Conservation (phyloP, 129 eudicot species). For the Artemisia argyi region DNA sequence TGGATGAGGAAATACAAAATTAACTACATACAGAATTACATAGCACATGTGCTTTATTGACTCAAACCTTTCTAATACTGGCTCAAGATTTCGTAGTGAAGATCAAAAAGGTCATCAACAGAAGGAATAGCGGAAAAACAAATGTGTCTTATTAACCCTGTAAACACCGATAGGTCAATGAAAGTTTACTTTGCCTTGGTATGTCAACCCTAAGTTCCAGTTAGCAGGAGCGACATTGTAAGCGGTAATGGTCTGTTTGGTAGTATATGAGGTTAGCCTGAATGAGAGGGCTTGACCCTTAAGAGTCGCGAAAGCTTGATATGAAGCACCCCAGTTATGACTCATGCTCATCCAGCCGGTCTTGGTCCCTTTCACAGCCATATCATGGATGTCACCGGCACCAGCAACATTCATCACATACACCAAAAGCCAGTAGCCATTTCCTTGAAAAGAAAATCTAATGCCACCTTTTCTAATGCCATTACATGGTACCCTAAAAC, state of each 20-base stretch:
- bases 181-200: constrained; percentile 55
- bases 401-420: constrained; percentile 87
- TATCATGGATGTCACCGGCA: constrained; percentile 58
- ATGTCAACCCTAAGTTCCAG: constrained; percentile 71
- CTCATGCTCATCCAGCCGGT: constrained; percentile 83
- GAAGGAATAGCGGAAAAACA: too few species aligned
- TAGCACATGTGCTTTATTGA: background rate
- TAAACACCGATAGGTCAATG: constrained; percentile 3
- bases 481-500: constrained; percentile 65
- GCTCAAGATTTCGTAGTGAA: background rate
- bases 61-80: background rate
- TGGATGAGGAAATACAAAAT: background rate
- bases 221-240: constrained; percentile 73
- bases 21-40: background rate
- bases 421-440: constrained; percentile 74
- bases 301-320: constrained; percentile 72
- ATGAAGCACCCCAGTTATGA: constrained; percentile 96
- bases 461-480: constrained; percentile 51
- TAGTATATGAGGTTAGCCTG: constrained; percentile 58
- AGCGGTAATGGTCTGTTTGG: constrained; percentile 59
- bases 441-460: constrained; percentile 60
- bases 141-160: background rate
- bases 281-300: constrained; percentile 78
- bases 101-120: background rate
- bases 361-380: constrained; percentile 84